phyloP scores from a whole-genome alignment of 495 filamentous ascomycete species.

The Aspergillus saccharolyticus region DNA sequence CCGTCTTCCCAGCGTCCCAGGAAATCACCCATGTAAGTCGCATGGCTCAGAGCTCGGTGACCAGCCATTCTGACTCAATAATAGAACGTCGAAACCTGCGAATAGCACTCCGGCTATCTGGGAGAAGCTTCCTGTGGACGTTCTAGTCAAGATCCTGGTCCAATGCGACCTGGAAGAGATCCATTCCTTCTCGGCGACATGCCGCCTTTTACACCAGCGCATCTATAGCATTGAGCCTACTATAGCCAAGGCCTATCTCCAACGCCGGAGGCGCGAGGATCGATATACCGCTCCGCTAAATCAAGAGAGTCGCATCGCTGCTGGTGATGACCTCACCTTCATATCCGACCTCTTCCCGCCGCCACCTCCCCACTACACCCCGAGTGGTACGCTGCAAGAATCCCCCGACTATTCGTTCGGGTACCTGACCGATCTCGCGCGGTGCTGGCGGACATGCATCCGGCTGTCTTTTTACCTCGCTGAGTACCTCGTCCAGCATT shows the following conservation, averaged over 20 bases:
- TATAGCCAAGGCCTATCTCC: slow-evolving; percentile 23
- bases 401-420: slow-evolving; percentile 25
- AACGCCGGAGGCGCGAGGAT: not conserved
- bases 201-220: slow-evolving; percentile 20
- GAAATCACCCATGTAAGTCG: not conserved
- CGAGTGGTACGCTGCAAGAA: slow-evolving; percentile 10
- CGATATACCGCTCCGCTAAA: not conserved
- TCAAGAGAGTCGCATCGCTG: slow-evolving; percentile 7
- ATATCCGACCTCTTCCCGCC: slow-evolving; percentile 28
- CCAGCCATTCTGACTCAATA: not conserved
- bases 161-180: slow-evolving; percentile 23
- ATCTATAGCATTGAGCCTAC: slow-evolving; percentile 20
- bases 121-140: slow-evolving; percentile 21
- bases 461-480: slow-evolving; percentile 26
- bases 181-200: slow-evolving; percentile 18
- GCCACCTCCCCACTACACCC: slow-evolving; percentile 26
- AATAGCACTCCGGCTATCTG: slow-evolving; percentile 1
- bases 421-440: slow-evolving; percentile 24
- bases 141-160: slow-evolving; percentile 19
- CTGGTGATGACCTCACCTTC: slow-evolving; percentile 27
- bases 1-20: not conserved
- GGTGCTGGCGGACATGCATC: slow-evolving; percentile 30
- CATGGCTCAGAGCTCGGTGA: not conserved
- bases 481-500: slow-evolving; percentile 22
- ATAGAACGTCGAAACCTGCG: not conserved